Evolutionary conservation across 2,329 filamentous ascomycete species (phyloP).

Genomic region (Trichoderma gracile): DNA sequence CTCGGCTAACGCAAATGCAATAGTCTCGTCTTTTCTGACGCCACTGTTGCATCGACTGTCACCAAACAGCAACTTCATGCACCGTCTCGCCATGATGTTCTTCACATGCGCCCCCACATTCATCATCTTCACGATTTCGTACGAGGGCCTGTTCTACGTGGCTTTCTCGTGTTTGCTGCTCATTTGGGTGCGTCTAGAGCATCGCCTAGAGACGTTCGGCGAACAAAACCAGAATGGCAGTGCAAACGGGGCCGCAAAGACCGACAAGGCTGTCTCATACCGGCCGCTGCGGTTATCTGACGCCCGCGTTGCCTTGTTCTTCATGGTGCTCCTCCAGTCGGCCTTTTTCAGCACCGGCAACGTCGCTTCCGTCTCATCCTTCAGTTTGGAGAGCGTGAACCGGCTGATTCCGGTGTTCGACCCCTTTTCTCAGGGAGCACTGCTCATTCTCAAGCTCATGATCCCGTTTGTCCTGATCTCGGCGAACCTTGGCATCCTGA

Average conservation of each 20-base stretch:
- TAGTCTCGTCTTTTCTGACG: conserved; percentile 72
- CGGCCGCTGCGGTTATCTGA: conserved; percentile 80
- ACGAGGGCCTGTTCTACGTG: conserved; percentile 94
- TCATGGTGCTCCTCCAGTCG: conserved; percentile 90
- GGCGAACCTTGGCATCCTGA: conserved; percentile 91
- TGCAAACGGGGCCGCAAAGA: conserved; percentile 4
- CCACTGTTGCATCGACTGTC: conserved; percentile 79
- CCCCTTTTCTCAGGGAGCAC: conserved; percentile 84
- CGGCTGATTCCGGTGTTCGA: conserved; percentile 90
- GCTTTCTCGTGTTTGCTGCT: conserved; percentile 80
- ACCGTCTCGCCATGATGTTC: conserved; percentile 85
- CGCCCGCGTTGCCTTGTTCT: conserved; percentile 85
- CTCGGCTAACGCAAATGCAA: conserved; percentile 8
- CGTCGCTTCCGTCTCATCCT: conserved; percentile 88
- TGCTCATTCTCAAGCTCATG: conserved; percentile 86
- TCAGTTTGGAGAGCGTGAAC: conserved; percentile 86
- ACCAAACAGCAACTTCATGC: conserved; percentile 84
- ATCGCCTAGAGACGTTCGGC: conserved; percentile 55
- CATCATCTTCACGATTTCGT: conserved; percentile 94
- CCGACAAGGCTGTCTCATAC: conserved; percentile 37
- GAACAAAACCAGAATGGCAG: not conserved
- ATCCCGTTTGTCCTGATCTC: conserved; percentile 92
- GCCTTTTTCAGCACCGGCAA: conserved; percentile 98
- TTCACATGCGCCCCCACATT: conserved; percentile 91
- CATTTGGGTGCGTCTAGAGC: conserved; percentile 90